phyloP scores from a whole-genome alignment of 345 rosid genomes.

The Eucalyptus curtisii region DNA sequence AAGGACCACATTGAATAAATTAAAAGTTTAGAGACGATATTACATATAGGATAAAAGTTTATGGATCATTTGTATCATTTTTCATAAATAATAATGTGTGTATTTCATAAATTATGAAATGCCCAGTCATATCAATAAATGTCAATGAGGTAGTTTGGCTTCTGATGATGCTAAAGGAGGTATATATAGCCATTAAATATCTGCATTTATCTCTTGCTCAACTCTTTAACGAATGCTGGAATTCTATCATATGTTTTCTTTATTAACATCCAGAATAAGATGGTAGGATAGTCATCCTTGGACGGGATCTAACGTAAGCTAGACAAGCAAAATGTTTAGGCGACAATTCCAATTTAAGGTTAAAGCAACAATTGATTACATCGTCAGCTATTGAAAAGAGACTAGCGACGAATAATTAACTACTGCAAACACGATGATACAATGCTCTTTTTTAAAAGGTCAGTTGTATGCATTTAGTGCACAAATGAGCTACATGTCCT shows the following conservation, averaged over 20 bases:
- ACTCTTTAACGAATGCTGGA: neutral
- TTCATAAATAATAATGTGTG: neutral
- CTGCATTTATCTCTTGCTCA: neutral
- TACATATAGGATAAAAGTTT: neutral
- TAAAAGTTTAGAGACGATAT: accelerated
- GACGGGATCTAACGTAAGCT: neutral
- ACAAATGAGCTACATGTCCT: neutral
- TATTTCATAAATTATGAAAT: neutral
- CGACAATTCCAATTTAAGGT: neutral
- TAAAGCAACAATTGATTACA: neutral
- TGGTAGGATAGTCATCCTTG: neutral
- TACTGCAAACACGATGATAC: neutral
- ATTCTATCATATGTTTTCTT: neutral
- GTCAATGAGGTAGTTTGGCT: neutral
- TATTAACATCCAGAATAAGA: neutral
- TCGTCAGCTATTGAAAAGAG: neutral
- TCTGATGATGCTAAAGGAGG: neutral
- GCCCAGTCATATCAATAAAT: neutral
- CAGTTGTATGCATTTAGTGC: neutral
- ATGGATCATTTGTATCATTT: neutral
- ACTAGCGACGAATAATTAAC: neutral
- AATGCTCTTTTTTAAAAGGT: neutral
- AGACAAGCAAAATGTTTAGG: neutral
- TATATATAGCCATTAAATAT: neutral
- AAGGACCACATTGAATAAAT: neutral